A percentile compares a stretch with the other conserved stretches of the same genome.
Conservation (phyloP, 1,139 yeast species). For the Scheffersomyces cryptocercus region DNA sequence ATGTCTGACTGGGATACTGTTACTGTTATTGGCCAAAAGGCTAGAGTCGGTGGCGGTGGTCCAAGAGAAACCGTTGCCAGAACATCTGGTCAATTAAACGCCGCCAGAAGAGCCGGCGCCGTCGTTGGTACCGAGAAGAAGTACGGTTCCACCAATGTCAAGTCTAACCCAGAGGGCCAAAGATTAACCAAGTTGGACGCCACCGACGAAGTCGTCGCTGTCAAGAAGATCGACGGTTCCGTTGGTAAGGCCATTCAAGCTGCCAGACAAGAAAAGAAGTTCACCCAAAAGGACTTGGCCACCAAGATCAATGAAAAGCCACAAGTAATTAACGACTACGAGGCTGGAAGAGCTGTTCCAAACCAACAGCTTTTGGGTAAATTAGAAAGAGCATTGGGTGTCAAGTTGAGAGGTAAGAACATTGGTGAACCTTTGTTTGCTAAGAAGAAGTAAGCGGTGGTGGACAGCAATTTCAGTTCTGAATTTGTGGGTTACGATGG, state of each 20-base stretch:
- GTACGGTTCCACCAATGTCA: conserved; percentile 68
- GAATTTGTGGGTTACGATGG: too few species aligned
- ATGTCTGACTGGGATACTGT: conserved; percentile 87
- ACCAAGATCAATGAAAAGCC: conserved; percentile 95
- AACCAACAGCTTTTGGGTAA: conserved; percentile 92
- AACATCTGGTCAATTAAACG: conserved; percentile 76
- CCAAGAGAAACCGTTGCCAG: conserved; percentile 87
- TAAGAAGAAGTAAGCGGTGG: conserved; percentile 52
- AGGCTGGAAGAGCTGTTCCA: conserved; percentile 95
- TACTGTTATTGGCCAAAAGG: conserved; percentile 85
- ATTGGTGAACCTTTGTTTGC: conserved; percentile 89
- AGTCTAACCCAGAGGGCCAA: conserved; percentile 87
- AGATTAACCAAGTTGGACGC: conserved; percentile 90
- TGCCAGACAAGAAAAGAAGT: conserved; percentile 84
- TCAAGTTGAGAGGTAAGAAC: conserved; percentile 93
- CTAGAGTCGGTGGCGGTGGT: conserved; percentile 85
- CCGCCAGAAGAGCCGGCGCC: conserved; percentile 89
- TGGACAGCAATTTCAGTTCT: not conserved
- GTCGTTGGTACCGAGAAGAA: conserved; percentile 93
- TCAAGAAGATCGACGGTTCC: conserved; percentile 76
- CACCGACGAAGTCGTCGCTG: conserved; percentile 90
- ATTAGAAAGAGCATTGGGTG: conserved; percentile 91
- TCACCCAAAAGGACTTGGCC: conserved; percentile 95
- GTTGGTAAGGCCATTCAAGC: conserved; percentile 89
- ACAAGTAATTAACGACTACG: conserved; percentile 91